A percentile compares a stretch with the other conserved stretches of the same genome.
Evolutionary conservation across 257 asterid species (phyloP).

Genomic region (Plantago elongata): DNA sequence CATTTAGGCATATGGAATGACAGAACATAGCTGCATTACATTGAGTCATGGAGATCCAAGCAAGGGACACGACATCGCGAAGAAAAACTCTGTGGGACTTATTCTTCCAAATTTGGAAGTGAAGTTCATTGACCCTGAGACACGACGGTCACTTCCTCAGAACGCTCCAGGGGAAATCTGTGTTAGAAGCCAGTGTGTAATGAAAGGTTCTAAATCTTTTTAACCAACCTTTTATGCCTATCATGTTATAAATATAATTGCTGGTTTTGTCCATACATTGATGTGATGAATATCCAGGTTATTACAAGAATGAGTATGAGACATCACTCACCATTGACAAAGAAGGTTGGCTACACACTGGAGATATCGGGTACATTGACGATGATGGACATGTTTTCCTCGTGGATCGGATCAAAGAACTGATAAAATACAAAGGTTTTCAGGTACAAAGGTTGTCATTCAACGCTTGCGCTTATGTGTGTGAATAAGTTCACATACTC

Average conservation of each 20-base stretch:
- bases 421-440: constrained; percentile 89
- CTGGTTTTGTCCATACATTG: not conserved
- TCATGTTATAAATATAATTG: not conserved
- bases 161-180: constrained; percentile 83
- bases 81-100: constrained; percentile 85
- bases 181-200: constrained; percentile 87
- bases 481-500: not conserved
- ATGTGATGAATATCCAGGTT: constrained; percentile 40
- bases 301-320: constrained; percentile 78
- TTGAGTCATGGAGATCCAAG: constrained; percentile 57
- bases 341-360: constrained; percentile 92
- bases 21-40: constrained; percentile 94
- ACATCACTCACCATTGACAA: constrained; percentile 65
- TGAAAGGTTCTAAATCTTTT: constrained; percentile 50
- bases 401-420: constrained; percentile 84
- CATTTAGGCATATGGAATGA: constrained; percentile 86
- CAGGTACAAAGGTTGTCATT: constrained; percentile 35
- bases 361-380: constrained; percentile 91
- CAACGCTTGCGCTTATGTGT: too few species aligned
- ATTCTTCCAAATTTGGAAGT: constrained; percentile 88
- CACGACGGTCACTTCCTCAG: constrained; percentile 51
- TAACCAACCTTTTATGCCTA: not conserved
- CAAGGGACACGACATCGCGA: constrained; percentile 51
- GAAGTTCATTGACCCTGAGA: constrained; percentile 73
- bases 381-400: constrained; percentile 78